Conservation (phyloP, 352 stramenopile species). For the Phytophthora aleatoria region DNA sequence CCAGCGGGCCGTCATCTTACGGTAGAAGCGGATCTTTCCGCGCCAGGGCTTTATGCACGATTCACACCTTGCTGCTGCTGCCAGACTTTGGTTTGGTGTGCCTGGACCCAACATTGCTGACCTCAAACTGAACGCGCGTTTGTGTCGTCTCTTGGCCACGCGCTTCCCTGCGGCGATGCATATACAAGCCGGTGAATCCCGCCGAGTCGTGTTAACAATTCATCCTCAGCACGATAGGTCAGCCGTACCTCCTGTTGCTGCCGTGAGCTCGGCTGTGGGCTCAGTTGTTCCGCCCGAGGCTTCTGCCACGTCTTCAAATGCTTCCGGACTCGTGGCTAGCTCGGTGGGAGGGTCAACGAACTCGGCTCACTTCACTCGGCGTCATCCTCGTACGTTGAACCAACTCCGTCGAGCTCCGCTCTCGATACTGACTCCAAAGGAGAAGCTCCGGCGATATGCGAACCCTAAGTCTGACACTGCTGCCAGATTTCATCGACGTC, state of each 20-base stretch:
- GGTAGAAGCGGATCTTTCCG: background rate
- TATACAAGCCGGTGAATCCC: background rate
- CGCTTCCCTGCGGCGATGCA: background rate
- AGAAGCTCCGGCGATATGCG: background rate
- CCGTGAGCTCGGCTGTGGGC: too few species aligned
- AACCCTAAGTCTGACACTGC: background rate
- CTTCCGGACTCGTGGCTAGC: too few species aligned
- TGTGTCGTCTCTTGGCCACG: background rate
- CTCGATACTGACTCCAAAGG: background rate
- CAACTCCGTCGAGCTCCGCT: too few species aligned
- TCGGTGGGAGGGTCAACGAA: background rate
- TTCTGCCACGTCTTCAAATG: too few species aligned
- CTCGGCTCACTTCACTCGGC: background rate
- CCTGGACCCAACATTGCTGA: background rate
- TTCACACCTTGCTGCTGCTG: background rate
- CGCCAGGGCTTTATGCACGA: background rate
- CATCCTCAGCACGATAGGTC: background rate
- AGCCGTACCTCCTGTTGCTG: too few species aligned
- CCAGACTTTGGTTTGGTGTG: background rate
- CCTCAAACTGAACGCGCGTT: background rate
- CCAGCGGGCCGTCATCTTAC: background rate
- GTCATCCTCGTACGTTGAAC: too few species aligned
- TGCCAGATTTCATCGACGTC: background rate
- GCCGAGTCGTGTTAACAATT: background rate
- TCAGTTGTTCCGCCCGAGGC: too few species aligned